Base-by-base conservation (phyloP, 371 early-diverging fungal species). In the Mucor velutinosus region DNA sequence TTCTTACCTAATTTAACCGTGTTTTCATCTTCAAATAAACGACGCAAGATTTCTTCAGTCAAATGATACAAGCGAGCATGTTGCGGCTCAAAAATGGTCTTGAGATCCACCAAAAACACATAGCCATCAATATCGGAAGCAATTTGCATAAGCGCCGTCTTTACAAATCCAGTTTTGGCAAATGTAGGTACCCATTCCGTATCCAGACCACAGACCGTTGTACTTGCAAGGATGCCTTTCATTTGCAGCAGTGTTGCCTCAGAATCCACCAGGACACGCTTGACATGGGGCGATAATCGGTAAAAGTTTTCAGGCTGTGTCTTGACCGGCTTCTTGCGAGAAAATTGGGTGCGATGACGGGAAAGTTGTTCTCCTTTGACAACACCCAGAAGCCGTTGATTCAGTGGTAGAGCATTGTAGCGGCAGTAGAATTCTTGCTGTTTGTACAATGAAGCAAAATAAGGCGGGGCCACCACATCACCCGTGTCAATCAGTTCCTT, bases 171-270 rank as follows among this genome's bases (percentile, higher is more conserved):
- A 1, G 53, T 21, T 23, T 66, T 65, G 15, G 81, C 83, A 74
- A 83, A 76, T 15, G 67, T 57, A 5, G 83, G 83, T 11, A 80
- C 74, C 83, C 83, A 83, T 67, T 83, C 83, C 0, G 81, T 79
- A 70, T 83, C 83, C 11, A 83, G 60, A 8, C 83, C 81, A 51
- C 75, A 77, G 0, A 77, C 21, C 11, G 59, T 58, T 15, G 72
- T 69, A 17, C 65, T 51, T 0, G 53, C 37, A 3, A 83, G 58
- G 0, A 71, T 30, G 11, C 58, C 61, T 23, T 71, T 70, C 75
- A 83, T 77, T 10, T 63, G 65, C 15, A 67, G 41, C 19, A 81
- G 35, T 0, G 64, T 55, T 14, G 67, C 64, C 14, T 70, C 63
- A 32, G 73, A 70, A 49, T 83, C 72, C 0, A 83, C 79, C 61